Evolutionary conservation across 306 rosid genomes (phyloP).

Genomic region (Vigna mungo): DNA sequence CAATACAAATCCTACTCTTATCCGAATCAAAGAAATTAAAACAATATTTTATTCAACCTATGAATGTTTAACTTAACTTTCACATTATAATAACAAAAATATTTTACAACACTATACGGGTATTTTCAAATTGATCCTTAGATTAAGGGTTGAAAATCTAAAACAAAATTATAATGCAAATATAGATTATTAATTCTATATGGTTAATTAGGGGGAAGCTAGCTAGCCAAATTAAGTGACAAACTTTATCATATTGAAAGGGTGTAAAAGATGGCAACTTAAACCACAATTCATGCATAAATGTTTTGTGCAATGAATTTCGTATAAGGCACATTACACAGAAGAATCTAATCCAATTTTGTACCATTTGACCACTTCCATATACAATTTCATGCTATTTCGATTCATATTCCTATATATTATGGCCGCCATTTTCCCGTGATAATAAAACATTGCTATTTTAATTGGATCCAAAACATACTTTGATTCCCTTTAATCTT

Average conservation of each 20-base stretch:
- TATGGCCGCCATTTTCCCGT: not conserved
- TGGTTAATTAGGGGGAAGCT: not conserved
- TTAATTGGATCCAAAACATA: not conserved
- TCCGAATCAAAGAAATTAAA: no score
- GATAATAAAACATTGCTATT: not conserved
- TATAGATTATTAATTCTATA: not conserved
- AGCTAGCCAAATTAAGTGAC: not conserved
- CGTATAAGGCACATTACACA: not conserved
- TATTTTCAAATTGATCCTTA: not conserved
- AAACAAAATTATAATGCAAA: not conserved
- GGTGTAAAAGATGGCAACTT: conserved; percentile 29
- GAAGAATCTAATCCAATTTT: not conserved
- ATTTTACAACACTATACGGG: no score
- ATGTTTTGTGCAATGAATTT: not conserved
- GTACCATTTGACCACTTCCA: not conserved
- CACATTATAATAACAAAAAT: no score
- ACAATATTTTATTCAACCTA: no score
- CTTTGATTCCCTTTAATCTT: not conserved
- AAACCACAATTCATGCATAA: conserved; percentile 40
- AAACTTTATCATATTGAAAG: not conserved
- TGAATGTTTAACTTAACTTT: no score
- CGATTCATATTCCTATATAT: not conserved
- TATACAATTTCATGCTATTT: not conserved
- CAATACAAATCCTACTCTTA: no score
- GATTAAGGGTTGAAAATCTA: conserved; percentile 2